These are phyloP conservation scores for Nectriaceae sp. DNA, from an alignment of 2,329 filamentous ascomycete species.

Conservation along the genomic window DNA sequence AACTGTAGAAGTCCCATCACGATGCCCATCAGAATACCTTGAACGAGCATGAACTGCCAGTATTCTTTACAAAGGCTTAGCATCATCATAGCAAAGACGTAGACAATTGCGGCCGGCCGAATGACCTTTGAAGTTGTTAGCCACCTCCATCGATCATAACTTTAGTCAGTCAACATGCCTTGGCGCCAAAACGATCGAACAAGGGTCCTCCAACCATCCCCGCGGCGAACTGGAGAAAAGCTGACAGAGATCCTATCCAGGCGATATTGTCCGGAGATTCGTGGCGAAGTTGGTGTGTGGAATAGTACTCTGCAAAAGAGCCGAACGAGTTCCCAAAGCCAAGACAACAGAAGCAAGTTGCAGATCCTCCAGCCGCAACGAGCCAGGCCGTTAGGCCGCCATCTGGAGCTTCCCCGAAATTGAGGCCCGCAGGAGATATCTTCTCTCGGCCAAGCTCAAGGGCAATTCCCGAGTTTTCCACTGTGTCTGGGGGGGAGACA, in stretches of 20 bases:
- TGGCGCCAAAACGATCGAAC: slow-evolving; percentile 44
- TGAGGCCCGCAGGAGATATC: neutral
- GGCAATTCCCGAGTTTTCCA: no score
- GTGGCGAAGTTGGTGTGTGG: slow-evolving; percentile 34
- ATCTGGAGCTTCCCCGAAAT: slow-evolving; percentile 23
- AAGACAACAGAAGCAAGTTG: slow-evolving; percentile 40
- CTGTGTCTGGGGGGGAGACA: accelerated
- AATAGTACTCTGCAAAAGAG: slow-evolving; percentile 46
- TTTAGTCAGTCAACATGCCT: slow-evolving; percentile 20
- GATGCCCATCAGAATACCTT: slow-evolving; percentile 47
- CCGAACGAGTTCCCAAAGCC: slow-evolving; percentile 48
- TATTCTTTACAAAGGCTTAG: slow-evolving; percentile 44
- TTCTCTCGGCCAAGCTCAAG: neutral
- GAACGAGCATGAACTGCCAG: slow-evolving; percentile 54
- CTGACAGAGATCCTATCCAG: slow-evolving; percentile 44
- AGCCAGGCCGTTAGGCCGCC: slow-evolving; percentile 43
- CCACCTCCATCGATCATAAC: neutral
- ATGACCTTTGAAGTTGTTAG: slow-evolving; percentile 28
- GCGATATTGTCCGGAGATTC: slow-evolving; percentile 36
- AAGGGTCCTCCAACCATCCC: slow-evolving; percentile 39
- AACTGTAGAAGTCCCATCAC: slow-evolving; percentile 43
- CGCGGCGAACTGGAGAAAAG: slow-evolving; percentile 39
- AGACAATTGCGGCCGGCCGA: slow-evolving; percentile 32
- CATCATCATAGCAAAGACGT: slow-evolving; percentile 46
- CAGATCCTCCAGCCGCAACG: slow-evolving; percentile 37